phyloP scores from a whole-genome alignment of 345 rosid species.

The Corchorus capsularis region DNA sequence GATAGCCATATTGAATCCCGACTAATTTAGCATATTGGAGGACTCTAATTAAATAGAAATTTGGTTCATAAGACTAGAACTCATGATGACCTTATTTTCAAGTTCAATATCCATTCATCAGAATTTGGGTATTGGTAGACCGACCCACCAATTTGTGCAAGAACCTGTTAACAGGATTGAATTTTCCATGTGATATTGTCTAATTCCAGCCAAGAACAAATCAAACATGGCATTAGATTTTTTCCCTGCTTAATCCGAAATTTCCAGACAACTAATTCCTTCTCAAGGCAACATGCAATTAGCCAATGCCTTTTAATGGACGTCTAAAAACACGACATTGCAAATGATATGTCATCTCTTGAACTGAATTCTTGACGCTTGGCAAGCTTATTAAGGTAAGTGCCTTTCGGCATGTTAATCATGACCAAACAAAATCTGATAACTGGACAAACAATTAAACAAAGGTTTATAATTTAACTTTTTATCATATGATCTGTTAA shows the following conservation, averaged over 20 bases:
- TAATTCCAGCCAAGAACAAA: not conserved
- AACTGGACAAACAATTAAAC: not conserved
- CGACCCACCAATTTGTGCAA: not conserved
- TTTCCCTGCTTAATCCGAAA: constrained; percentile 14
- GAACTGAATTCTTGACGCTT: not conserved
- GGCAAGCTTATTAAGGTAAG: not conserved
- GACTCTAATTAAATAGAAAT: no score
- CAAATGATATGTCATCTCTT: constrained; percentile 15
- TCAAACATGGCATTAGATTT: not conserved
- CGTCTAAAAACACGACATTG: constrained; percentile 11
- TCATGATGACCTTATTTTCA: no score
- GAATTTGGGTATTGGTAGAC: not conserved
- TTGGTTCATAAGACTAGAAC: no score
- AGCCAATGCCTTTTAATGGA: not conserved
- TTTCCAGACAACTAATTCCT: constrained; percentile 17
- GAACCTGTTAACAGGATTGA: not conserved
- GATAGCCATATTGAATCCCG: no score
- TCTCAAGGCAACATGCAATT: constrained; percentile 5
- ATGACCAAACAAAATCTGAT: not conserved
- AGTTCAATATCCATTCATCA: no score
- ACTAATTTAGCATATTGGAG: no score
- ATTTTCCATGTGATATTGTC: constrained; percentile 28
- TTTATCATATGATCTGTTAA: not conserved
- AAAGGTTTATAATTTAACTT: not conserved
- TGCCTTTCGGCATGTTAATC: constrained; percentile 5